phyloP scores from a whole-genome alignment of 1,284 basidiomycete species.

The Naganishia albida region DNA sequence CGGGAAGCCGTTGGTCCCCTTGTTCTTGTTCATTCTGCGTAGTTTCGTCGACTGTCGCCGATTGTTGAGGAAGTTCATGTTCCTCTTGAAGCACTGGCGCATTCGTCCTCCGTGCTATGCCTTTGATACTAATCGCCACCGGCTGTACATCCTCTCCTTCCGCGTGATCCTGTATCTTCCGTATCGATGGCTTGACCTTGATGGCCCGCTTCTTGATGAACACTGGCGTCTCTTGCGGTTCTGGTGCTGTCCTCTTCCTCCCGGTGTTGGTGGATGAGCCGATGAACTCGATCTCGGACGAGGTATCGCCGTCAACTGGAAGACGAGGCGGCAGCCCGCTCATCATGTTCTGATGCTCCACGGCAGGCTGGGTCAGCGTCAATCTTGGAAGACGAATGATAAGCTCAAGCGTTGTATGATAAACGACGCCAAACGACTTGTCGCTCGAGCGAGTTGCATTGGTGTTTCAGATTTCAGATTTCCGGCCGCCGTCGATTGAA shows the following conservation, averaged over 20 bases:
- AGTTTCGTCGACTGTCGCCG: neutral
- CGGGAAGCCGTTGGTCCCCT: neutral
- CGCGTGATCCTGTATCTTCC: neutral
- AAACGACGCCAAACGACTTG: too few species aligned
- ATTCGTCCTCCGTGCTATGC: conserved; percentile 8
- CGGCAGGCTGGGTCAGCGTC: too few species aligned
- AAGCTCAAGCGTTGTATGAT: too few species aligned
- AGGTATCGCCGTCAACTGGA: neutral
- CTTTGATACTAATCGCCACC: conserved; percentile 18
- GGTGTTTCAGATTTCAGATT: conserved; percentile 22
- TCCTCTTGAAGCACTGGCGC: conserved; percentile 2
- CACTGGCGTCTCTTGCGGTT: conserved; percentile 16
- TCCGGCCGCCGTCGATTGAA: conserved; percentile 12
- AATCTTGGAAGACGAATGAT: too few species aligned
- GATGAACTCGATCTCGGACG: conserved; percentile 18
- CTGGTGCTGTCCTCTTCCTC: conserved; percentile 15
- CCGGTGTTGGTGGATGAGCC: neutral
- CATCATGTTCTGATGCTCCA: neutral
- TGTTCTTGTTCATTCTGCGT: neutral
- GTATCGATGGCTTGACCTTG: conserved; percentile 18
- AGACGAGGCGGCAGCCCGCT: conserved; percentile 5
- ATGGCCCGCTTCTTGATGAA: conserved; percentile 26
- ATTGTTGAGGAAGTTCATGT: neutral
- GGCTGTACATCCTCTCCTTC: neutral
- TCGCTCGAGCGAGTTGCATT: neutral